A percentile compares a stretch with the other conserved stretches of the same genome.
Evolutionary conservation across 495 filamentous ascomycete genomes (phyloP).

Genomic region (Penicillium diatomitis): DNA sequence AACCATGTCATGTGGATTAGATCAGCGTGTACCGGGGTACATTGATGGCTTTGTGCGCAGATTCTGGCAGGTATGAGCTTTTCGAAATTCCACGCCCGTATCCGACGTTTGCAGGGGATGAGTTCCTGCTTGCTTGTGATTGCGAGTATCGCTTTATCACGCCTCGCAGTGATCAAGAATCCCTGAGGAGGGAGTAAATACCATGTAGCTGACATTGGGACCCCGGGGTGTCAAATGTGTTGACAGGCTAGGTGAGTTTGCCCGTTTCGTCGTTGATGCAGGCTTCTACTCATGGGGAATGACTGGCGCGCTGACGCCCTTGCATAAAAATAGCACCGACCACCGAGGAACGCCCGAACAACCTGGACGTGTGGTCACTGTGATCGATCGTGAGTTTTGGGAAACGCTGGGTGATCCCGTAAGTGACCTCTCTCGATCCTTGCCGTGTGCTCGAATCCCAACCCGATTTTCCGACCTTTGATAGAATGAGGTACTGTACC

Average conservation of each 20-base stretch:
- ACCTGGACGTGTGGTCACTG: slow-evolving; percentile 86
- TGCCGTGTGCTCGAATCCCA: not conserved
- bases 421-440: slow-evolving; percentile 2
- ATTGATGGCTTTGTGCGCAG: slow-evolving; percentile 89
- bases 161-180: no score
- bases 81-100: not conserved
- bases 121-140: not conserved
- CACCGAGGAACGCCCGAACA: slow-evolving; percentile 83
- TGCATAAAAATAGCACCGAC: slow-evolving; percentile 52
- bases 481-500: not conserved
- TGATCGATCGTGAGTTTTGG: slow-evolving; percentile 79
- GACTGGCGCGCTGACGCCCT: not conserved
- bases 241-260: not conserved
- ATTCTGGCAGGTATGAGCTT: slow-evolving; percentile 75
- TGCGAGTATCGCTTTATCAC: not conserved
- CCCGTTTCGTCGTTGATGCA: not conserved
- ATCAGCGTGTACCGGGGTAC: slow-evolving; percentile 79
- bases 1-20: slow-evolving; percentile 31
- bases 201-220: no score
- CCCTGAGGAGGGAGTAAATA: no score
- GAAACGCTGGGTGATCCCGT: slow-evolving; percentile 60
- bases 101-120: not conserved
- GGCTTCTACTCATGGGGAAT: not conserved
- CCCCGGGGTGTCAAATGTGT: no score
- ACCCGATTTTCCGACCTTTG: not conserved